Conservation (phyloP, 306 rosid species). For the cucumber (Cucumis sativus) region DNA sequence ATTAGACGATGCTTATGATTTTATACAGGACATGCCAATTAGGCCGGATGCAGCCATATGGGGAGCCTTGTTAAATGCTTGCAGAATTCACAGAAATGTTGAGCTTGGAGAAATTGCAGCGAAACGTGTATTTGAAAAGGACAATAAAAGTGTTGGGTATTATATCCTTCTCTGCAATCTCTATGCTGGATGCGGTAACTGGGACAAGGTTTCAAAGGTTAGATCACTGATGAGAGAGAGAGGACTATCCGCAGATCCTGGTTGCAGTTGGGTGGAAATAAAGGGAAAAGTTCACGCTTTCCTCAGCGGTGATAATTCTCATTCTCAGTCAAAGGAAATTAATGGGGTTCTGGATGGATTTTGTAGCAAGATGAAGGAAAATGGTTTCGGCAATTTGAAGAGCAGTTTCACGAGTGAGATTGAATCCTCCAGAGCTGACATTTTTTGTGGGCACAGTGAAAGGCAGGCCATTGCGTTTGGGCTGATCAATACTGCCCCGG, state of each 20-base stretch:
- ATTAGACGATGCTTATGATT: conserved; percentile 50
- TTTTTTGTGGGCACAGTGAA: conserved; percentile 92
- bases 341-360: conserved; percentile 51
- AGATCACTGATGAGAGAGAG: conserved; percentile 58
- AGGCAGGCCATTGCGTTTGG: conserved; percentile 66
- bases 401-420: conserved; percentile 24
- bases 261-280: conserved; percentile 90
- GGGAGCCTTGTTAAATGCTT: conserved; percentile 85
- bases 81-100: conserved; percentile 53
- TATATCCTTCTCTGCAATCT: conserved; percentile 66
- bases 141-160: conserved; percentile 49
- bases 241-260: conserved; percentile 71
- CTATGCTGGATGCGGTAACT: conserved; percentile 47
- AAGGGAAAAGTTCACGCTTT: conserved; percentile 85
- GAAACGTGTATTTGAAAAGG: conserved; percentile 39
- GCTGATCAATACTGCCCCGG: conserved; percentile 71
- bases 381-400: conserved; percentile 23
- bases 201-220: conserved; percentile 65
- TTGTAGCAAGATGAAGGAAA: conserved; percentile 57
- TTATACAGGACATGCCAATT: conserved; percentile 60
- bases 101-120: conserved; percentile 87
- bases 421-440: conserved; percentile 73
- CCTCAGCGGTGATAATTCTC: conserved; percentile 56
- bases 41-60: conserved; percentile 75
- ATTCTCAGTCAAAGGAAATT: conserved; percentile 56